Percentiles rank a stretch among this genome's conserved stretches.
These are phyloP conservation scores for Saccharum hybrid DNA, from an alignment of 202 grass and related monocot genomes.

Conservation along the genomic window DNA sequence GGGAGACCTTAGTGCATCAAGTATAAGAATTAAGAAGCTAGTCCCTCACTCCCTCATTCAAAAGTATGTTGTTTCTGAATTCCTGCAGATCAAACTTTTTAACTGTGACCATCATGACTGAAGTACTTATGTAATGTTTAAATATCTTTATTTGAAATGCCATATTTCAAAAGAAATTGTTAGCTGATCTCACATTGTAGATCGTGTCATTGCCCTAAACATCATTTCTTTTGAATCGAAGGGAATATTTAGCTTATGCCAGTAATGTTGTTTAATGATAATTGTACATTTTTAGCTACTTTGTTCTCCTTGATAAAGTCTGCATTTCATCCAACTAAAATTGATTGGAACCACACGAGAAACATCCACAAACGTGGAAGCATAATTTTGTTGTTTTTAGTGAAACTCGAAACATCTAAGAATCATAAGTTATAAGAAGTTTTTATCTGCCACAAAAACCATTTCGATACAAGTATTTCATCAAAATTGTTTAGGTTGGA, in stretches of 20 bases:
- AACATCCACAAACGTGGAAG: not conserved
- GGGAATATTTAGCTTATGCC: not conserved
- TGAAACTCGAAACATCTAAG: slow-evolving; percentile 31
- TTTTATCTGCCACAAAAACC: slow-evolving; percentile 1
- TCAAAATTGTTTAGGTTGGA: not conserved
- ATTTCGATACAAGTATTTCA: slow-evolving; percentile 23
- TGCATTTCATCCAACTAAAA: slow-evolving; percentile 38
- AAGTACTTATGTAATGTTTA: not conserved
- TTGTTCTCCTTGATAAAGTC: slow-evolving; percentile 2
- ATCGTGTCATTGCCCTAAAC: not conserved
- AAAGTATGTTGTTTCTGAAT: not conserved
- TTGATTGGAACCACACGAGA: slow-evolving; percentile 1
- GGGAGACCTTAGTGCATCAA: slow-evolving; percentile 31
- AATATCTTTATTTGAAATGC: slow-evolving; percentile 3
- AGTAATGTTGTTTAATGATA: not conserved
- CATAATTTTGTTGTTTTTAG: slow-evolving; percentile 2
- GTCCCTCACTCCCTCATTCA: not conserved
- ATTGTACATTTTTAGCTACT: slow-evolving; percentile 29
- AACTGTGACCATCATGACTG: not conserved
- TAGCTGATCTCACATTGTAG: not conserved
- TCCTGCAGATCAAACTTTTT: not conserved
- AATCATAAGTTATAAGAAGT: slow-evolving; percentile 1
- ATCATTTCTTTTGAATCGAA: slow-evolving; percentile 2
- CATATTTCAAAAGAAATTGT: not conserved
- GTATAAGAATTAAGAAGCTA: slow-evolving; percentile 5